Base-by-base conservation (phyloP, 2,329 filamentous ascomycete species). In the Leptographium flavum region DNA sequence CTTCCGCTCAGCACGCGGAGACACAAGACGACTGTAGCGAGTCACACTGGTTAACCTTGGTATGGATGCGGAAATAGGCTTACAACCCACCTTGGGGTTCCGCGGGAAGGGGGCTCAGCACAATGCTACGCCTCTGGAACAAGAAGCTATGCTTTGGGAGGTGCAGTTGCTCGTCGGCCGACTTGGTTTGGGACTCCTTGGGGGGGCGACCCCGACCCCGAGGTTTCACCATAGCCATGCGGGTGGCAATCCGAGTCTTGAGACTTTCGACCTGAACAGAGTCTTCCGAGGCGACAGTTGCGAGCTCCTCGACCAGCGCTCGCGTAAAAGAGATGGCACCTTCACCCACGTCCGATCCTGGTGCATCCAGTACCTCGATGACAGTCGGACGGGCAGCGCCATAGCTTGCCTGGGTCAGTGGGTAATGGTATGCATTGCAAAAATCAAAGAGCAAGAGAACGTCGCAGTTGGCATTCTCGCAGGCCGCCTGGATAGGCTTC, bases 381-480 rank as follows among this genome's bases (percentile, higher is more conserved):
- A 48, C 48, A 17, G 43, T 52, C 37, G 45, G 49, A 5, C 39
- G 43, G 2, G 37, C 27, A 3, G 32, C 31, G 10, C 28, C 41
- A 13, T 43, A 45, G 32, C 30, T 45, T 2, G 42, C 25, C 36
- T 47, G 39, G 23, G 39, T 39, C 23, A 47, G 17, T 6, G 48
- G 48, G 31, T 43, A 44, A 33, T 40, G 45, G 10, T 46, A 46
- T 28, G 43, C 45, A 22, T 42, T 38, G 19, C 47, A 45, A 23
- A 43, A 48, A 42, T 54, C 50, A 14, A 50, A 32, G 28, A 54
- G 37, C 32, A 54, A n/a, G 6, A 54, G 31, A 2, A 52, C 49
- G 35, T 54, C 52, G 11, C 47, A 51, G 7, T 15, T 39, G 7
- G 45, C 42, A 7, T 21, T 30, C 17, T 52, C 51, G 35, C 45